Evolutionary conservation across 805 yeast genomes (phyloP), one percentile per base, ranked within the genome.

Genomic region (Candida tibetensis): DNA sequence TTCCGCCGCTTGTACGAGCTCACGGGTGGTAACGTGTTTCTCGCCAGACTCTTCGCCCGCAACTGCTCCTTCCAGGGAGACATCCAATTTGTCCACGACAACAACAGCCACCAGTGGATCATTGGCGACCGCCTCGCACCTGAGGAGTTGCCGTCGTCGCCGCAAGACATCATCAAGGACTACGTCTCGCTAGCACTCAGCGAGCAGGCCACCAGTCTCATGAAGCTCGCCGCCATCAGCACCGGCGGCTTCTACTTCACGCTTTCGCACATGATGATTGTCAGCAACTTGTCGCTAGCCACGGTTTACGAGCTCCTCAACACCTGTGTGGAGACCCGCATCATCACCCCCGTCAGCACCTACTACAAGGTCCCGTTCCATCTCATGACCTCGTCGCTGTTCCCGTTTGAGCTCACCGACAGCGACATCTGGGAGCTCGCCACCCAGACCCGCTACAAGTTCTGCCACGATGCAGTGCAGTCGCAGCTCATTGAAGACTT

Each of bases 281-380:
- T 67, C 2, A 52, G 72, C 4, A 60, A 61, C 2, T 42, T 48
- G 25, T 47, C 74, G 1, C 40, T 71, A 10, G 37, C 49, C 4
- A 60, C 58, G n/a, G 59, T 66, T 2, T 54, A 59, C 19, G 46
- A 48, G 16, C 51, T 66, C 10, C 36, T 74, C 4, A 60, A 57
- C 17, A 49, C 58, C 27, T 65, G 69, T 13, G 46, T 65, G 9
- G 60, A 64, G 18, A 33, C 53, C 9, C 51, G 55, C 12, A 28
- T 73, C 3, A 48, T 76, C 4, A 43, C 47, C 2, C 75, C 78
- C 1, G 50, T 62, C 10, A 64, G 69, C 17, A 53, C 69, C 2
- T 66, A 64, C 42, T 72, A 72, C 48, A 76, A 75, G 45, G 53
- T 72, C 16, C 79, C 80, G 6, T 69, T 72, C 39, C 69, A 68